These are phyloP conservation scores for Clarireedia sp. DNA, from an alignment of 2,329 filamentous ascomycete genomes.

Conservation along the genomic window DNA sequence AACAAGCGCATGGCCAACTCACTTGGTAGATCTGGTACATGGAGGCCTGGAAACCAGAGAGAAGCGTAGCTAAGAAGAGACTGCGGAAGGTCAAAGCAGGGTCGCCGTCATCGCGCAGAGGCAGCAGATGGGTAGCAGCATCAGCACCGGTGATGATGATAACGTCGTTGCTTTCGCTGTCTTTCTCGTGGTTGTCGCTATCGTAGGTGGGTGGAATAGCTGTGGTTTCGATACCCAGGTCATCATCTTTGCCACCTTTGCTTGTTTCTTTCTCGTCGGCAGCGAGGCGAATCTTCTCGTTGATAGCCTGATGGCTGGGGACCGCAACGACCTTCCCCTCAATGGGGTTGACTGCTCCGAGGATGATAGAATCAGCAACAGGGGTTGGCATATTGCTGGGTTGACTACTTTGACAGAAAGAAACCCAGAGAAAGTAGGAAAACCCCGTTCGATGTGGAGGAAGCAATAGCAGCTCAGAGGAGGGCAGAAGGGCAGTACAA, in stretches of 20 bases:
- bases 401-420: not conserved
- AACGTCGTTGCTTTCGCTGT: conserved; percentile 31
- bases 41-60: conserved; percentile 46
- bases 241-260: conserved; percentile 20
- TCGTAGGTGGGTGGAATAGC: too few species aligned
- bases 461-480: not conserved
- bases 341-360: conserved; percentile 25
- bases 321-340: conserved; percentile 28
- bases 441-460: not conserved
- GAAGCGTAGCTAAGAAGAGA: conserved; percentile 40
- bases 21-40: conserved; percentile 49
- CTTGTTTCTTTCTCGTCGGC: conserved; percentile 6
- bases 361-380: conserved; percentile 20
- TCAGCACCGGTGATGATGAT: conserved; percentile 47
- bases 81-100: conserved; percentile 45
- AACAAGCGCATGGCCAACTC: conserved; percentile 15
- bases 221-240: too few species aligned
- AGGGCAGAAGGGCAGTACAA: too few species aligned
- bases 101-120: conserved; percentile 46
- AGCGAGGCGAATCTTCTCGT: conserved; percentile 26
- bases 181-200: conserved; percentile 25
- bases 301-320: conserved; percentile 26
- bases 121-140: conserved; percentile 40
- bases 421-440: too few species aligned
- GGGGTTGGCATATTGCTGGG: conserved; percentile 14